Base-by-base conservation (phyloP, 495 filamentous ascomycete species). In the Apiosordaria backusii region DNA sequence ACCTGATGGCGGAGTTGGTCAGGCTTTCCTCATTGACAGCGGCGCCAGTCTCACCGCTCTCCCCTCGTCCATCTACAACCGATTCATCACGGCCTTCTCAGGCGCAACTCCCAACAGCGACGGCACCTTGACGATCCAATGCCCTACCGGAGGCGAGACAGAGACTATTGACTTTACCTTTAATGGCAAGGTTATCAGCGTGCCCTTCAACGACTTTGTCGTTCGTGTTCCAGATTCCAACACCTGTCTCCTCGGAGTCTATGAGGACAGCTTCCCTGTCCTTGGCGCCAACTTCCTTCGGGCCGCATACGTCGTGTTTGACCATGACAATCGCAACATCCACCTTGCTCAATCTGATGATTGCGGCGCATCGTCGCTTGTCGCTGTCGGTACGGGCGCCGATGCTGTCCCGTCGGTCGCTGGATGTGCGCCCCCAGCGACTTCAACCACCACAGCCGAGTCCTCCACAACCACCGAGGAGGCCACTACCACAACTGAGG, bases 281-380 rank as follows among this genome's bases (percentile, higher is more conserved):
- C 82, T 99, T 26, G 95, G 95, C n/a, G 94, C 97, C 74, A 97
- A 94, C 1, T 97, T 97, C 80, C 81, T 99, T 9, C 87, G 95
- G 65, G 90, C 89, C 19, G 92, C 93, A 0, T 99, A 97, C 70
- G 91, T 96, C n/a, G 95, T 98, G 0, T 98, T 94, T 74, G 94
- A 98, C 70, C 81, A 96, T 7, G 83, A 83, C 26, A 97, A 96
- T 77, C 89, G 93, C 72, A 82, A 92, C 76, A 90, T 97, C 64
- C 89, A 86, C n/a, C 75, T 99, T 23, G 95, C 90, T 15, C 91
- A 92, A 71, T 73, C 72, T 24, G 69, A 29, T 0, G 63, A 75
- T 60, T 76, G 72, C 68, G 74, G 74, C 4, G 35, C 35, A 10
- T 61, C 65, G 27, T 61, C 73, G 13, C 66, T 76, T 4, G 71